Evolutionary conservation across 1,284 basidiomycete species (phyloP).

Genomic region (Apiotrichum brassicae): DNA sequence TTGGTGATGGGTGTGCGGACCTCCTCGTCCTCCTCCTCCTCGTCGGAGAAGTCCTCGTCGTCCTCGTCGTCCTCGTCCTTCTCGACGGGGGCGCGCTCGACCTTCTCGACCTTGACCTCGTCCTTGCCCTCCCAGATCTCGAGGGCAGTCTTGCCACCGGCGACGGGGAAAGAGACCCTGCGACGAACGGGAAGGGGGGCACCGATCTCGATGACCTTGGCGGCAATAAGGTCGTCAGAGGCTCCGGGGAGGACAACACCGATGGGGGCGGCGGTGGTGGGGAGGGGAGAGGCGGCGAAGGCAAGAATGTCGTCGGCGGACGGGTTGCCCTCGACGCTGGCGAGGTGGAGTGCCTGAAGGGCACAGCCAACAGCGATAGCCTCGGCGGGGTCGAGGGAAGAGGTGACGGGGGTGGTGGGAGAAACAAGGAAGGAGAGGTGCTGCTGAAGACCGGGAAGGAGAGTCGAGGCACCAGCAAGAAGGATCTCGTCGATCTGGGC

Average conservation of each 20-base stretch:
- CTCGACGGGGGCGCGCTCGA: conserved; percentile 42
- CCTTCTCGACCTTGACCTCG: conserved; percentile 67
- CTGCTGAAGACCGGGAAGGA: conserved; percentile 76
- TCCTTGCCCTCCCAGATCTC: conserved; percentile 86
- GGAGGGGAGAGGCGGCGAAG: conserved; percentile 49
- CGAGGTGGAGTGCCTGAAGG: conserved; percentile 70
- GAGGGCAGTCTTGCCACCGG: conserved; percentile 58
- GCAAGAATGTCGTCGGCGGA: conserved; percentile 51
- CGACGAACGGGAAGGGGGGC: conserved; percentile 75
- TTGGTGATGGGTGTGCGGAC: conserved; percentile 63
- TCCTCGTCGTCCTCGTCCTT: conserved; percentile 35
- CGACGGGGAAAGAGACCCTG: conserved; percentile 63
- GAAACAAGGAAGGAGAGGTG: conserved; percentile 63
- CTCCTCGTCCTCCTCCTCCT: conserved; percentile 58
- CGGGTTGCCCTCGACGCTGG: conserved; percentile 50
- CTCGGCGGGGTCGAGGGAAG: conserved; percentile 74
- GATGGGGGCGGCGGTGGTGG: conserved; percentile 62
- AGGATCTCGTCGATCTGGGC: conserved; percentile 79
- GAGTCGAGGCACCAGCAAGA: conserved; percentile 81
- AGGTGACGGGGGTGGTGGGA: conserved; percentile 56
- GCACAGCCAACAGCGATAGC: conserved; percentile 84
- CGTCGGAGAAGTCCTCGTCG: conserved; percentile 32
- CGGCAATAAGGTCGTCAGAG: conserved; percentile 47
- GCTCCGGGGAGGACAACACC: conserved; percentile 72
- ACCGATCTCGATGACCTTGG: conserved; percentile 62